Evolutionary conservation across 345 rosid genomes (phyloP), one percentile per base, ranked within the genome.

Genomic region (Clarkia xantiana): DNA sequence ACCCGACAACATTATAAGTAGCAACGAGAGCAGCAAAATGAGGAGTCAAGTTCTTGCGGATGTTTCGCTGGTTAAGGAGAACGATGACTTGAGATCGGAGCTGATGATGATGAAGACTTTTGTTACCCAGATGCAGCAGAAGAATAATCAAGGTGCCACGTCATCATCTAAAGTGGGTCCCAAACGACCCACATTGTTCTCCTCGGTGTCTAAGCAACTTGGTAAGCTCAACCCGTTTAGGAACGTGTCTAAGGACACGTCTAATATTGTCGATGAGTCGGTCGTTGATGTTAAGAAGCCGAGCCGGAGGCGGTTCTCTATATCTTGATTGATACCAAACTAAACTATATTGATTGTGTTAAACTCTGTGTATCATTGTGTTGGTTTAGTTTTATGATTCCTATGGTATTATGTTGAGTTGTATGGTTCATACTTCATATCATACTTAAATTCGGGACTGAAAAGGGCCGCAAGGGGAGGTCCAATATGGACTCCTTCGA

Each of bases 221-320:
- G 84, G 86, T 2, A 90, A 83, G 76, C 55, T 86, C 70, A 86
- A 86, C 55, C 97, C 85, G 6, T 86, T 90, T 67, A 73, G 57
- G 50, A 65, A 73, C 14, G 95, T 94, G 9, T 73, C 91, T 14
- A 86, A 81, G 59, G 97, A 90, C 56, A 79, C 96, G 38, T 76
- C 78, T 4, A 66, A 83, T 25, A 57, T 83, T 11, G 52, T 14
- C 40, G 45, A 59, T 0, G 62, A 51, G 1, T 19, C 40, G 45
- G 70, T 68, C n/a, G n/a, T n/a, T 23, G 94, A 83, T 57, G 40
- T 71, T 40, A 73, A 84, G 46, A 90, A 83, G 68, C 97, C 94
- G 0, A 76, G 96, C 57, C 77, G 88, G 61, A 76, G 97, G 71
- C 81, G 97, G 71, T 90, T 86, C 76, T 86, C 95, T 0, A 67